Percentiles rank a stretch among this genome's conserved stretches.
Conservation (phyloP, 1,139 yeast genomes). For the Yamadazyma sp. region DNA sequence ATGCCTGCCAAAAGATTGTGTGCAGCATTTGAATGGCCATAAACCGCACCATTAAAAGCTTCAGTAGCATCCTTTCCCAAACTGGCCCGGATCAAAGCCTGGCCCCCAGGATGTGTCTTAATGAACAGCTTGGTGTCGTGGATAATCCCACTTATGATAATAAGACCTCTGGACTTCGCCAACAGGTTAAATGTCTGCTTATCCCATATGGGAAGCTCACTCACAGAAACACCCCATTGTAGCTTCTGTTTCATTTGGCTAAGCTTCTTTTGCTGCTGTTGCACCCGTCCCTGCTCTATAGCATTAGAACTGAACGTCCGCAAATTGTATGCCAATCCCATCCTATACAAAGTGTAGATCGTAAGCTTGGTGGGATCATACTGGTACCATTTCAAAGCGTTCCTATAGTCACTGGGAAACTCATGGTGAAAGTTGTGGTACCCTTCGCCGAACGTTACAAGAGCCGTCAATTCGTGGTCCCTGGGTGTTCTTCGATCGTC, state of each 20-base stretch:
- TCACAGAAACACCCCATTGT: conserved; percentile 90
- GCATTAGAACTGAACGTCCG: conserved; percentile 93
- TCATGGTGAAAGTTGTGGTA: conserved; percentile 99
- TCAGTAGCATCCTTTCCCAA: conserved; percentile 94
- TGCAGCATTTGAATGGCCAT: conserved; percentile 95
- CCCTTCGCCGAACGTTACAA: conserved; percentile 97
- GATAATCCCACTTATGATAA: conserved; percentile 88
- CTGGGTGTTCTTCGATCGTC: conserved; percentile 97
- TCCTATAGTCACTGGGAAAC: conserved; percentile 97
- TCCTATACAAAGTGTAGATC: conserved; percentile 66
- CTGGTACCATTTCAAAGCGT: conserved; percentile 97
- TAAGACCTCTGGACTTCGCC: conserved; percentile 56
- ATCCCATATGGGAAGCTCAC: conserved; percentile 87
- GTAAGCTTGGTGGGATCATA: conserved; percentile 91
- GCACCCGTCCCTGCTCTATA: conserved; percentile 91
- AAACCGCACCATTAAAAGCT: conserved; percentile 97
- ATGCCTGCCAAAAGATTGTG: conserved; percentile 91
- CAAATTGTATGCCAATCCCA: conserved; percentile 87
- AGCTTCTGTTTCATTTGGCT: conserved; percentile 74
- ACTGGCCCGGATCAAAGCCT: conserved; percentile 78
- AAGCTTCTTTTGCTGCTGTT: conserved; percentile 94
- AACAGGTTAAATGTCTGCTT: conserved; percentile 74
- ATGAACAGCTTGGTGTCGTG: conserved; percentile 85
- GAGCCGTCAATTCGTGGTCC: conserved; percentile 89
- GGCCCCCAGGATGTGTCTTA: conserved; percentile 96